Evolutionary conservation across 1,139 yeast species (phyloP).

Genomic region (Suhomyces atakaporum): DNA sequence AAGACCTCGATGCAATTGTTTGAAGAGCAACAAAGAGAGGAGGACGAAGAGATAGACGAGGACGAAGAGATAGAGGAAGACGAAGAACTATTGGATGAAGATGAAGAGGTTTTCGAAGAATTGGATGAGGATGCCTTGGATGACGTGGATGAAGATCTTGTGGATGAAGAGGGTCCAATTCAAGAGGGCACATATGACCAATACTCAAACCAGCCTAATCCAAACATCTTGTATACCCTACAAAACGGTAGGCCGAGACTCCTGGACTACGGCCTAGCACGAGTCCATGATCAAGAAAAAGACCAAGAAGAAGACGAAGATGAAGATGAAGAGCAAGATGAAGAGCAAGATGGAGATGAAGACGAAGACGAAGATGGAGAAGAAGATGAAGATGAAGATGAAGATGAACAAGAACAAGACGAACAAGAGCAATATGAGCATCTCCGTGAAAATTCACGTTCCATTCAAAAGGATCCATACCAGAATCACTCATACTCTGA

Average conservation of each 20-base stretch:
- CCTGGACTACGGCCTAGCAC: conserved; percentile 5
- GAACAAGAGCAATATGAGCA: too few relatives aligned
- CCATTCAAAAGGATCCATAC: too few relatives aligned
- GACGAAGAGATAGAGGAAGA: conserved; percentile 4
- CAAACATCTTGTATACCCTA: conserved; percentile 2
- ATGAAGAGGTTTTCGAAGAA: conserved; percentile 1
- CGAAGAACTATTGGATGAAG: conserved; percentile 6
- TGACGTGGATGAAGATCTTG: conserved; percentile 4
- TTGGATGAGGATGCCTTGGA: not conserved
- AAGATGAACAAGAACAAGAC: conserved; percentile 2
- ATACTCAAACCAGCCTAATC: not conserved
- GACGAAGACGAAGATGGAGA: conserved; percentile 6
- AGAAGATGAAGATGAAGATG: conserved; percentile 1
- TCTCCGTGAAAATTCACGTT: too few relatives aligned
- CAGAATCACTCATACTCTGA: too few relatives aligned
- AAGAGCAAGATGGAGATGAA: not conserved
- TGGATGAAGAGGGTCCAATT: too few relatives aligned
- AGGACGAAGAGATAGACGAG: conserved; percentile 4
- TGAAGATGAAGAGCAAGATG: conserved; percentile 6
- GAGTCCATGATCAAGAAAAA: conserved; percentile 1
- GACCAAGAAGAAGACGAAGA: conserved; percentile 8
- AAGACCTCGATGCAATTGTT: too few relatives aligned
- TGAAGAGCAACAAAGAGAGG: conserved; percentile 4
- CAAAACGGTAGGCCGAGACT: conserved; percentile 16
- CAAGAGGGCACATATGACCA: too few relatives aligned